Evolutionary conservation across 1,139 yeast genomes (phyloP).

Genomic region (Trichomonascaceae sp.): DNA sequence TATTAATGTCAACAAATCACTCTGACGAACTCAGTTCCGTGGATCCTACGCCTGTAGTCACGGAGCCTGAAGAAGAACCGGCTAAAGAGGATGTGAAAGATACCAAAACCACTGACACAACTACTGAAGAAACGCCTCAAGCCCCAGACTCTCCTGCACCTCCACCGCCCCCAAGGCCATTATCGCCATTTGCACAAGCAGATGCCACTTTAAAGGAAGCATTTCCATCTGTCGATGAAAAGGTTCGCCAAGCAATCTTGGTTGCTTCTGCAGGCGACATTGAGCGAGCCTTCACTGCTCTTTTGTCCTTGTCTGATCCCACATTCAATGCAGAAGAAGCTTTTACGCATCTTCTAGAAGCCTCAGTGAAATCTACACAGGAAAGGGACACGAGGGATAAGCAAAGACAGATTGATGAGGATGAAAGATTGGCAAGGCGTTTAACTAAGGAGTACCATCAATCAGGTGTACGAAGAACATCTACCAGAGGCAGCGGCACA

Average conservation of each 20-base stretch:
- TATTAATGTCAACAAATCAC: not conserved
- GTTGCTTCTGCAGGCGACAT: conserved; percentile 78
- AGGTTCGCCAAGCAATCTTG: conserved; percentile 66
- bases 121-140: not conserved
- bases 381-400: conserved; percentile 14
- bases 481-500: conserved; percentile 18
- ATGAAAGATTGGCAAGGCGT: conserved; percentile 76
- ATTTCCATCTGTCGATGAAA: conserved; percentile 69
- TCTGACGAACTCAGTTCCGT: not conserved
- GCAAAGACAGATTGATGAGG: conserved; percentile 54
- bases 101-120: not conserved
- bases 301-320: conserved; percentile 77
- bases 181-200: conserved; percentile 49
- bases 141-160: conserved; percentile 36
- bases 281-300: conserved; percentile 85
- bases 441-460: conserved; percentile 59
- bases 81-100: not conserved
- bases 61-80: not conserved
- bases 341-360: conserved; percentile 6
- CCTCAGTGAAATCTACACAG: conserved; percentile 6
- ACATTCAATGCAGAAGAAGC: conserved; percentile 55
- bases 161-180: conserved; percentile 67
- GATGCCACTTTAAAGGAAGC: conserved; percentile 62
- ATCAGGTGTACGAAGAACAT: conserved; percentile 8
- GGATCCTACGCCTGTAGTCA: not conserved